These are phyloP conservation scores for Ascochyta koolunga DNA, from an alignment of 2,329 filamentous ascomycete species.

Conservation along the genomic window DNA sequence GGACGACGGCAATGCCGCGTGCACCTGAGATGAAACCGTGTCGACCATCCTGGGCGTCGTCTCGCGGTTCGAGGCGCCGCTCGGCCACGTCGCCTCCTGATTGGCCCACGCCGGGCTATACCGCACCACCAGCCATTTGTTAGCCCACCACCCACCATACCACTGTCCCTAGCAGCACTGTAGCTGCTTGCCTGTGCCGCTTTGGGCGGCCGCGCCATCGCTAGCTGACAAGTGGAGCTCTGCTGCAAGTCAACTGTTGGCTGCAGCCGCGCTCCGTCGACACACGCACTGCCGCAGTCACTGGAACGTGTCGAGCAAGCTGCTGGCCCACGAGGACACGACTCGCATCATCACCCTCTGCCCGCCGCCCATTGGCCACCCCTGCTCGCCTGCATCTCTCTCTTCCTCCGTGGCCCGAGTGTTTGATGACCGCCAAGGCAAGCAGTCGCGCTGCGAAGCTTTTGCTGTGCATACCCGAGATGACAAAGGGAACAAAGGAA, in stretches of 20 bases:
- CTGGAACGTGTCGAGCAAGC: conserved; percentile 1
- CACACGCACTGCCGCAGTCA: conserved; percentile 3
- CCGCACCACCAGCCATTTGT: conserved; percentile 7
- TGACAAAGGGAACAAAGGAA: conserved; percentile 5
- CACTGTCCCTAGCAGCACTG: too few relatives aligned
- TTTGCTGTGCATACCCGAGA: conserved; percentile 14
- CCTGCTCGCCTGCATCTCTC: background rate
- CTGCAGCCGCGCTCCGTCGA: background rate
- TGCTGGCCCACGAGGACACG: background rate
- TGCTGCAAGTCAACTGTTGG: conserved; percentile 14
- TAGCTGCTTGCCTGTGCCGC: conserved; percentile 1
- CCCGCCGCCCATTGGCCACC: background rate
- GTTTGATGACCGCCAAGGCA: conserved; percentile 10
- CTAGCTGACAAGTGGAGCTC: conserved; percentile 9
- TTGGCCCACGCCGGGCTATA: background rate
- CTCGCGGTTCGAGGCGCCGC: background rate
- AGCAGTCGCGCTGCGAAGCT: conserved; percentile 8
- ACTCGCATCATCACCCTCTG: too few relatives aligned
- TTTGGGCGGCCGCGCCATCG: conserved; percentile 2
- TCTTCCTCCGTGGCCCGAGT: background rate
- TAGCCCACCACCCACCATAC: background rate
- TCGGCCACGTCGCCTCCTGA: background rate
- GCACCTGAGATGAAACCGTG: conserved; percentile 7
- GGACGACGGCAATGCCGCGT: background rate
- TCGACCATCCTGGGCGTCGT: conserved; percentile 6